Base-by-base conservation (phyloP, 352 stramenopile species). In the Phytophthora pinifolia region DNA sequence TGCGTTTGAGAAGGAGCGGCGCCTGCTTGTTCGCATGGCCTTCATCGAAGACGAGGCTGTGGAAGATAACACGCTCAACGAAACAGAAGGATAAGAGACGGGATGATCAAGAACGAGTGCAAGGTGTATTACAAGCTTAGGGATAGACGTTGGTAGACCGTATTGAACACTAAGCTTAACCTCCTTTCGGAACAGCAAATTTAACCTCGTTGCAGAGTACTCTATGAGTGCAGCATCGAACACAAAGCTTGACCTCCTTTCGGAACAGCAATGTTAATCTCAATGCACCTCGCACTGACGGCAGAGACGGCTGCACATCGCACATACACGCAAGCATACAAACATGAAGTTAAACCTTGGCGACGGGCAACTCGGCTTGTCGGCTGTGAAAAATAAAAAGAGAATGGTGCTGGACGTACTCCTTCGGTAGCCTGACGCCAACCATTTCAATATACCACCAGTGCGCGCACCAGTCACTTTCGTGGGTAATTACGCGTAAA, bases 241-340 rank as follows among this genome's bases (percentile, higher is more conserved):
- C 42, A 57, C 33, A 46, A 54, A 68, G 54, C 44, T 68, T 64
- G 51, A 59, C 54, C 34, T 64, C 60, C 29, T 57, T 60, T 30
- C 18, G 43, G 54, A 65, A 61, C 61, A 65, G 29, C 48, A 65
- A 64, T 44, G 33, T 57, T 62, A 65, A 60, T 45, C 47, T 61
- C 35, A 43, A 55, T 22, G 17, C 37, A 50, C 22, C 34, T 13
- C 48, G 29, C 48, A 47, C 15, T 25, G n/a, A 27, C 43, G 47
- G 43, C 29, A 32, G 36, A 34, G 18, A 25, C 18, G 15, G 43
- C 33, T 3, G 35, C 42, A 47, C 18, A 47, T 53, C 29, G 52
- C 15, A 41, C n/a, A 51, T 51, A 25, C 30, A 56, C 18, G 13
- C 27, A 58, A 1, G 15, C 10, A 42, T 54, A 45, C 25, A 62